Base-by-base conservation (phyloP, 1,284 basidiomycete genomes). In the Cystobasidium slooffiae region DNA sequence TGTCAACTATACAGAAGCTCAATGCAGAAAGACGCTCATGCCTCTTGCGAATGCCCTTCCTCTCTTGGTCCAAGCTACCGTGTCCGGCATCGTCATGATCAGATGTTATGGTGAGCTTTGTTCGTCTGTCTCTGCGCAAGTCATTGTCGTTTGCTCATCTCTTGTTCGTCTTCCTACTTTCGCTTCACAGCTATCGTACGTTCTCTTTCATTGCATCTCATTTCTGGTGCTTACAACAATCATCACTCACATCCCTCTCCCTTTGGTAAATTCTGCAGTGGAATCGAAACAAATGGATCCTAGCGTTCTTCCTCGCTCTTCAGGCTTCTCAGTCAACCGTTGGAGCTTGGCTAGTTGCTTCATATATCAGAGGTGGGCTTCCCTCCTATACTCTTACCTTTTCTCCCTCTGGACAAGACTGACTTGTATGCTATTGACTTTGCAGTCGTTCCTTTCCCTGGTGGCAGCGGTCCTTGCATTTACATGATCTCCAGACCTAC, bases 201-300 rank as follows among this genome's bases (percentile, higher is more conserved):
- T 56, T 4, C 16, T 14, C 53, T 24, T 14, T 56, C n/a, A n/a
- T n/a, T n/a, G n/a, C n/a, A n/a, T n/a, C n/a, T n/a, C n/a, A n/a
- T n/a, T n/a, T n/a, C n/a, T n/a, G n/a, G n/a, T n/a, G n/a, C n/a
- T n/a, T n/a, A n/a, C n/a, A n/a, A n/a, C n/a, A n/a, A n/a, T n/a
- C n/a, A n/a, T n/a, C n/a, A n/a, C n/a, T n/a, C n/a, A n/a, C n/a
- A n/a, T n/a, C n/a, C n/a, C n/a, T n/a, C n/a, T n/a, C n/a, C n/a
- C n/a, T n/a, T n/a, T n/a, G n/a, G n/a, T n/a, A n/a, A n/a, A n/a
- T n/a, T n/a, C 12, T 20, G 2, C 52, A 53, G 52, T 53, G 56
- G 56, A 59, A 59, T 20, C 56, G 56, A 10, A 59, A 59, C 56
- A 59, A 59, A 20, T 59, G 41, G 37, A 59, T 59, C 56, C 31